Evolutionary conservation across 371 early-diverging fungal species (phyloP).

Genomic region (Capillidium rhysosporum): DNA sequence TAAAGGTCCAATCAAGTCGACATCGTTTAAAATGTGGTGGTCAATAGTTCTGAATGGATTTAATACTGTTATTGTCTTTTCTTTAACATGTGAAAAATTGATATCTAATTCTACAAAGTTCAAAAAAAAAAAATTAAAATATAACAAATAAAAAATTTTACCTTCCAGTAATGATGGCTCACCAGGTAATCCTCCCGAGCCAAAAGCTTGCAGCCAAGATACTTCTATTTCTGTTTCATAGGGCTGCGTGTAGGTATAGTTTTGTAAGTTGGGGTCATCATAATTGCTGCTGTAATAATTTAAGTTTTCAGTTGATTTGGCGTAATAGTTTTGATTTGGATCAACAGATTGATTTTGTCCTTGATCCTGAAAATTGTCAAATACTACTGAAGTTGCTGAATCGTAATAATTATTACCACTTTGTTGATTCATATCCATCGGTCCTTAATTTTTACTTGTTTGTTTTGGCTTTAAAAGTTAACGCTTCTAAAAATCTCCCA

Average conservation of each 20-base stretch:
- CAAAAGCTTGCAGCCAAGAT: slow-evolving; percentile 41
- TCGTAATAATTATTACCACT: no score
- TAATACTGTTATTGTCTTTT: slow-evolving; percentile 66
- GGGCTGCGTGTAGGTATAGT: slow-evolving; percentile 9
- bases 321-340: no score
- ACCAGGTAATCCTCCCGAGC: slow-evolving; percentile 69
- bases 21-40: slow-evolving; percentile 77
- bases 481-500: no score
- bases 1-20: slow-evolving; percentile 88
- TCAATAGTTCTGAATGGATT: slow-evolving; percentile 80
- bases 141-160: slow-evolving; percentile 6
- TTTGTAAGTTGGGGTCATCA: no score
- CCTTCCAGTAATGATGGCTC: slow-evolving; percentile 76
- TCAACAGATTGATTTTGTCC: no score
- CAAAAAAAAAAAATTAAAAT: slow-evolving; percentile 1
- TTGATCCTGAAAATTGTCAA: no score
- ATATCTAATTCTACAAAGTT: slow-evolving; percentile 63
- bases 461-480: no score
- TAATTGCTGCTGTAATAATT: no score
- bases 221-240: slow-evolving; percentile 9
- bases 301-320: no score
- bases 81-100: slow-evolving; percentile 73
- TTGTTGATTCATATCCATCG: no score
- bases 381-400: no score
- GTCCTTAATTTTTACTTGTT: no score